These are phyloP conservation scores for Cryphonectria nitschkei DNA, from an alignment of 2,329 filamentous ascomycete species.

Conservation along the genomic window DNA sequence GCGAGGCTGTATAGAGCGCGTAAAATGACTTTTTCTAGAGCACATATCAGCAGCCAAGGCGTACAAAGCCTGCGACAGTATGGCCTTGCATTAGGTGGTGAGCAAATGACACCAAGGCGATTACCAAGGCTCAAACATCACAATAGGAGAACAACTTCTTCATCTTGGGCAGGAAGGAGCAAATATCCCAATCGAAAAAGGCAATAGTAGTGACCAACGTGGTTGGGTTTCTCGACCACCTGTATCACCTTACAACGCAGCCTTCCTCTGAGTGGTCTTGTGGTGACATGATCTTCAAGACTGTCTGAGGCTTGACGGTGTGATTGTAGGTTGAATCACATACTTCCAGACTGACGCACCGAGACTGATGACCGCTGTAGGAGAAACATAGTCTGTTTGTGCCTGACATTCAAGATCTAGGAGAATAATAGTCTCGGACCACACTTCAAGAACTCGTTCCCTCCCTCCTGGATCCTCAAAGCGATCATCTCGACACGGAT, in stretches of 20 bases:
- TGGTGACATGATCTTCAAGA: neutral
- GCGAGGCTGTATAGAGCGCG: neutral
- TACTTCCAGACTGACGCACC: neutral
- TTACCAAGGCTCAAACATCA: neutral
- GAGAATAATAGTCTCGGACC: neutral
- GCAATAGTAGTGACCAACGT: neutral
- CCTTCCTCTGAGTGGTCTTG: neutral
- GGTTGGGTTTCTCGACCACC: neutral
- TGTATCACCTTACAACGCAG: neutral
- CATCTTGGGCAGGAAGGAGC: neutral
- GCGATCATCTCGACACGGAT: neutral
- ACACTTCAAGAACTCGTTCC: neutral
- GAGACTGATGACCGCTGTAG: neutral
- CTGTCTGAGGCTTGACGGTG: neutral
- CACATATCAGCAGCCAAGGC: neutral
- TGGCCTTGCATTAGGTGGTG: neutral
- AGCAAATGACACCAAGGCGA: neutral
- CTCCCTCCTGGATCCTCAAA: neutral
- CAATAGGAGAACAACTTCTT: too few relatives aligned
- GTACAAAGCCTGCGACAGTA: neutral
- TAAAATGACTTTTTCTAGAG: neutral
- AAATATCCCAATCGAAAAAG: neutral
- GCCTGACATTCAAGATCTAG: neutral
- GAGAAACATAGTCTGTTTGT: neutral
- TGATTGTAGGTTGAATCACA: neutral